Evolutionary conservation across 768 basidiomycete genomes (phyloP).

Genomic region (Podaxis pistillaris): DNA sequence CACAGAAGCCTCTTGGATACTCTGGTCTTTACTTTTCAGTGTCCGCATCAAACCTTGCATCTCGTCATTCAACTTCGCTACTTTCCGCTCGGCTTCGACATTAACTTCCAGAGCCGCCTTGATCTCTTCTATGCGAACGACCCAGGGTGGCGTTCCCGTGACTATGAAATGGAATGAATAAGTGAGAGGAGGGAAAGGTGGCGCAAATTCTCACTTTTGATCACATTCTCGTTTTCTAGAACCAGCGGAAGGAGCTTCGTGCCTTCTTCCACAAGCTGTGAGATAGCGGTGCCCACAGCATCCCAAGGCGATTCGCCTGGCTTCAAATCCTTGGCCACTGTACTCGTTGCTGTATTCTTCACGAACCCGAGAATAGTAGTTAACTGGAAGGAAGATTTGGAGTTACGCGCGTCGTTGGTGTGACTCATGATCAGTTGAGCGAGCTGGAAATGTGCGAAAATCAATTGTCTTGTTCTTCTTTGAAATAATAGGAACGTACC

Average conservation of each 20-base stretch:
- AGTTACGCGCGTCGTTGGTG: conserved; percentile 72
- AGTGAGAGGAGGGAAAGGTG: background rate
- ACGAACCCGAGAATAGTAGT: conserved; percentile 67
- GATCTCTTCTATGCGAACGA: conserved; percentile 76
- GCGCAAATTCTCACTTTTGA: conserved; percentile 59
- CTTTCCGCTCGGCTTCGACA: conserved; percentile 88
- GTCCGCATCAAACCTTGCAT: conserved; percentile 83
- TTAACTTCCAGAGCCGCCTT: conserved; percentile 82
- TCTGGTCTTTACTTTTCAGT: conserved; percentile 87
- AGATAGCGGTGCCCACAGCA: conserved; percentile 66
- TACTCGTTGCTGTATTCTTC: conserved; percentile 69
- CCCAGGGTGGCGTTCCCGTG: conserved; percentile 81
- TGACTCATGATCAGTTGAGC: conserved; percentile 89
- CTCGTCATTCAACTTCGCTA: conserved; percentile 84
- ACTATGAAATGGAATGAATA: conserved; percentile 37
- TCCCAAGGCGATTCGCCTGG: conserved; percentile 76
- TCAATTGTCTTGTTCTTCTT: background rate
- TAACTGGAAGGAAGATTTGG: conserved; percentile 79
- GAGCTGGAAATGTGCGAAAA: conserved; percentile 46
- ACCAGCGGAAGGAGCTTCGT: conserved; percentile 67
- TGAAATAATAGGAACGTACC: conserved; percentile 38
- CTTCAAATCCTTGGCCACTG: conserved; percentile 64
- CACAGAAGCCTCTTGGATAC: conserved; percentile 81
- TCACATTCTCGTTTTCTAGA: conserved; percentile 72
- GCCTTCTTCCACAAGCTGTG: conserved; percentile 69